These are phyloP conservation scores for Centrapalus pauciflorus DNA, from an alignment of 129 eudicot genomes.

Conservation along the genomic window DNA sequence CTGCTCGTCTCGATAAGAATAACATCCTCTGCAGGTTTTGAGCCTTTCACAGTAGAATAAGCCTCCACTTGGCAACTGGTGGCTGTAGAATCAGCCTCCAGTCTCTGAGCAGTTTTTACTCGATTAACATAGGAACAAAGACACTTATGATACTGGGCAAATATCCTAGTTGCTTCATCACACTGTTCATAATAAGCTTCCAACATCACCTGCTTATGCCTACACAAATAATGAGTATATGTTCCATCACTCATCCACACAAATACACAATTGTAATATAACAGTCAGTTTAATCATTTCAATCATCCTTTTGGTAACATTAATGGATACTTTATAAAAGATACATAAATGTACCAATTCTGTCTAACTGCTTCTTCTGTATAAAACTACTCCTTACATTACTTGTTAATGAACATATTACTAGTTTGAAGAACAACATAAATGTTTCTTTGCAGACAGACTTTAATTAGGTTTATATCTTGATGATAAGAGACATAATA, in stretches of 20 bases:
- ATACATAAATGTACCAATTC: neutral
- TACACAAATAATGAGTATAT: conserved; percentile 24
- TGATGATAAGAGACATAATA: too few relatives aligned
- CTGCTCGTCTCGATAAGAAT: conserved; percentile 11
- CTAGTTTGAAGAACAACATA: neutral
- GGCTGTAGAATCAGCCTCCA: conserved; percentile 36
- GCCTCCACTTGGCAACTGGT: conserved; percentile 34
- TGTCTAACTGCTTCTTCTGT: neutral
- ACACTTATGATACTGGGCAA: conserved; percentile 76
- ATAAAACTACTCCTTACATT: neutral
- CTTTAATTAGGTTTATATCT: too few relatives aligned
- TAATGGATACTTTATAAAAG: neutral
- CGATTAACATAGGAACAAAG: conserved; percentile 59
- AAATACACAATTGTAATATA: neutral
- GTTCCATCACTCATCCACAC: conserved; percentile 4
- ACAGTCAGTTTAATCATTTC: neutral
- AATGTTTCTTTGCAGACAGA: neutral
- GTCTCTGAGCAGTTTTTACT: conserved; percentile 62
- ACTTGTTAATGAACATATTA: neutral
- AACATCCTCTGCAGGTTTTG: conserved; percentile 1
- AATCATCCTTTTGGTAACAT: neutral
- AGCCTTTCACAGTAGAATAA: conserved; percentile 41
- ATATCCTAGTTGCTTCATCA: conserved; percentile 82
- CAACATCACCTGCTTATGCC: conserved; percentile 96
- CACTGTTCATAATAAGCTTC: conserved; percentile 83